Conservation (phyloP, 805 yeast species). For the baker's yeast (Saccharomyces cerevisiae) region DNA sequence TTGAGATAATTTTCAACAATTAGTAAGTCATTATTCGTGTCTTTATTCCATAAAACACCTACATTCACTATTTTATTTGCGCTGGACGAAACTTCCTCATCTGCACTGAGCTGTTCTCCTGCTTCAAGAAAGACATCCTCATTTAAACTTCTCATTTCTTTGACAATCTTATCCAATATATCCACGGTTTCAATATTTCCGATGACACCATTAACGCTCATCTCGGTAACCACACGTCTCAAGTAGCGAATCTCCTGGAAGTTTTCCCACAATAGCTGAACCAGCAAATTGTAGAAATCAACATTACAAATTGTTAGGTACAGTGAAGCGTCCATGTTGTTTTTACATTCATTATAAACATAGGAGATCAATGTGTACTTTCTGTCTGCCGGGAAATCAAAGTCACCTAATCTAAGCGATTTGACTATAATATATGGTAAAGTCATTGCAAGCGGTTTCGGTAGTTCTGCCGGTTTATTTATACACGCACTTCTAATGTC, state of each 20-base stretch:
- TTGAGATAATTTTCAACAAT: constrained; percentile 18
- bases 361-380: constrained; percentile 19
- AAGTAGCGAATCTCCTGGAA: constrained; percentile 18
- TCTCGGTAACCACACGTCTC: constrained; percentile 19
- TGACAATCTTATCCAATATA: constrained; percentile 15
- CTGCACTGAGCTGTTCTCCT: neutral
- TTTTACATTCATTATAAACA: constrained; percentile 25
- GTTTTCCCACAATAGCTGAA: constrained; percentile 25
- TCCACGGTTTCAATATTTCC: constrained; percentile 27
- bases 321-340: constrained; percentile 18
- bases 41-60: constrained; percentile 24
- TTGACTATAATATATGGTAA: constrained; percentile 20
- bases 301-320: constrained; percentile 26
- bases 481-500: constrained; percentile 9
- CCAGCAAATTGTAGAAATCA: constrained; percentile 25
- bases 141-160: constrained; percentile 15
- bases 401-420: constrained; percentile 11
- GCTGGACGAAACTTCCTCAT: neutral
- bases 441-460: constrained; percentile 23
- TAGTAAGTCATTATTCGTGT: constrained; percentile 14
- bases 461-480: constrained; percentile 9
- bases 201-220: constrained; percentile 27
- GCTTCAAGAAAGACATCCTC: constrained; percentile 13
- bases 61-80: neutral
- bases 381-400: constrained; percentile 18